These are phyloP conservation scores for Diplocarpon rosae DNA, from an alignment of 2,329 filamentous ascomycete species.

Conservation along the genomic window DNA sequence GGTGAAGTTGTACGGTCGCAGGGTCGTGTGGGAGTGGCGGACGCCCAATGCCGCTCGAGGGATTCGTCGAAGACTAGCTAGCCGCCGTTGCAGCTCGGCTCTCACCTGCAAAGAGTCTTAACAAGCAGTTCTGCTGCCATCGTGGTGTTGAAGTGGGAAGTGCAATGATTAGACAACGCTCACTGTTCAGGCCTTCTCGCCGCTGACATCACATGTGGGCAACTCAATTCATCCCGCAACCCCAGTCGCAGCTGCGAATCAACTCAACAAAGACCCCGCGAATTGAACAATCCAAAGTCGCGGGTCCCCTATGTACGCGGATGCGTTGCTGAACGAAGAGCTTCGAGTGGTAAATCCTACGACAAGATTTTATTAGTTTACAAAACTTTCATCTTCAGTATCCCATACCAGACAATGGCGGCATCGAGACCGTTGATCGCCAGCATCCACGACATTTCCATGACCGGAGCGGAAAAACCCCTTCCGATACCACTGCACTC, in stretches of 20 bases:
- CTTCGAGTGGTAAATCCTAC: no score
- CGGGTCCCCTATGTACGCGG: no score
- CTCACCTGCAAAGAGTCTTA: not conserved
- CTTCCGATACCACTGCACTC: not conserved
- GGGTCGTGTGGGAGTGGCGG: not conserved
- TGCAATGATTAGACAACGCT: not conserved
- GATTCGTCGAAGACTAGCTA: not conserved
- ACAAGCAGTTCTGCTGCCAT: not conserved
- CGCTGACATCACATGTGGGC: slow-evolving; percentile 15
- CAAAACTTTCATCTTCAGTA: no score
- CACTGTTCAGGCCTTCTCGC: slow-evolving; percentile 1
- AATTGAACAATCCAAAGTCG: no score
- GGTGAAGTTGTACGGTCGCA: slow-evolving; percentile 6
- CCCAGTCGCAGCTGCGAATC: no score
- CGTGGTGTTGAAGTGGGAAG: not conserved
- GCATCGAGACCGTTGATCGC: no score
- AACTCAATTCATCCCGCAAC: not conserved
- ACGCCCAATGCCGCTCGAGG: not conserved
- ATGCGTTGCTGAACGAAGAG: no score
- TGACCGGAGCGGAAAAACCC: not conserved
- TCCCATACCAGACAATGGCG: no score
- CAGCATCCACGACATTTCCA: no score
- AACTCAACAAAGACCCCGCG: no score
- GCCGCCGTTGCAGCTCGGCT: not conserved
- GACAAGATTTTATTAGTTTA: no score